phyloP scores from a whole-genome alignment of 2,329 filamentous ascomycete species.

The Zymoseptoria ardabiliae region DNA sequence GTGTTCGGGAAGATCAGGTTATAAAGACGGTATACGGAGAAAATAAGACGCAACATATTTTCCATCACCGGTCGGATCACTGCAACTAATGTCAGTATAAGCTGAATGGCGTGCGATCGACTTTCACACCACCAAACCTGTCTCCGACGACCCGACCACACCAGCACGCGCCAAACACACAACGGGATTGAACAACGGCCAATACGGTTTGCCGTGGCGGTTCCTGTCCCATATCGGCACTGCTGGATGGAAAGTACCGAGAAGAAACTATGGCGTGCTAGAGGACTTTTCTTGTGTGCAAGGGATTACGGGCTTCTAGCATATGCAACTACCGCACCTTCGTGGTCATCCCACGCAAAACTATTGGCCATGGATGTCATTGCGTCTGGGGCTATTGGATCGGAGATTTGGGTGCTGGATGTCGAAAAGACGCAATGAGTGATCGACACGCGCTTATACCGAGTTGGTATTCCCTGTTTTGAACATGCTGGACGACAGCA shows the following conservation, averaged over 20 bases:
- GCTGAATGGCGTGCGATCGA: neutral
- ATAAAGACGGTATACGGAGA: neutral
- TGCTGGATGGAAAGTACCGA: neutral
- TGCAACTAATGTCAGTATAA: neutral
- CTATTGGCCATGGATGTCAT: neutral
- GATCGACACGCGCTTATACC: neutral
- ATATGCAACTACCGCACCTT: neutral
- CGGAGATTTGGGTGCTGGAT: neutral
- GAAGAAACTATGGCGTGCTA: neutral
- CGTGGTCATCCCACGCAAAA: neutral
- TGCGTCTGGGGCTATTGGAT: neutral
- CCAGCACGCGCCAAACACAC: neutral
- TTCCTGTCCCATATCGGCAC: neutral
- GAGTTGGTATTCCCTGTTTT: neutral
- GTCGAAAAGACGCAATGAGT: too few relatives aligned
- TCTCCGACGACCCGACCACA: neutral
- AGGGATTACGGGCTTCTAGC: neutral
- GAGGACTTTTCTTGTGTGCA: neutral
- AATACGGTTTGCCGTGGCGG: neutral
- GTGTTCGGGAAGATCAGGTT: neutral
- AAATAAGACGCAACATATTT: neutral
- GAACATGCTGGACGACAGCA: neutral
- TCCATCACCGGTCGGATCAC: neutral
- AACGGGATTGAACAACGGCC: neutral
- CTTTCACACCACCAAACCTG: neutral